Percentiles rank a stretch among this genome's conserved stretches.
phyloP scores from a whole-genome alignment of 164 flowering plant species.

The Sedum album region DNA sequence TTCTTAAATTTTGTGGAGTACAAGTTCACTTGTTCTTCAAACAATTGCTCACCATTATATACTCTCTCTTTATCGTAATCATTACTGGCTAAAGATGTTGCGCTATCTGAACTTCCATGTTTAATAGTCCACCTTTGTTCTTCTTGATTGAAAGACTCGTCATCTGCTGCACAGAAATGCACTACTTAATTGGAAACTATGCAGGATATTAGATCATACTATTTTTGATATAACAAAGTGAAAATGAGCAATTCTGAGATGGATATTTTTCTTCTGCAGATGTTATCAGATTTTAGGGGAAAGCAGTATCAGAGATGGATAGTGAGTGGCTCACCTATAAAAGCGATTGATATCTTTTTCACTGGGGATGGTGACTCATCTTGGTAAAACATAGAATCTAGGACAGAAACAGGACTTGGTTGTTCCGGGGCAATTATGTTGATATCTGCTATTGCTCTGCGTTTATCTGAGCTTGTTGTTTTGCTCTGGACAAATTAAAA shows the following conservation, averaged over 20 bases:
- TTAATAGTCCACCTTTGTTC: conserved; percentile 29
- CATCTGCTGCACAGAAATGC: conserved; percentile 24
- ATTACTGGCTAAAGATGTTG: conserved; percentile 18
- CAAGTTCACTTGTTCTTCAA: conserved; percentile 30
- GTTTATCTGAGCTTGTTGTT: conserved; percentile 1
- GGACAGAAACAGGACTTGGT: conserved; percentile 98
- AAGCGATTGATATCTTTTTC: conserved; percentile 39
- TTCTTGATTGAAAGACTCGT: conserved; percentile 23
- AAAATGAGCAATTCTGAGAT: too few species aligned
- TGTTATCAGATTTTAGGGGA: background rate
- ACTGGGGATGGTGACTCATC: conserved; percentile 86
- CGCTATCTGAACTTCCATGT: conserved; percentile 15
- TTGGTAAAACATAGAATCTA: conserved; percentile 53
- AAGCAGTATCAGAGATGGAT: background rate
- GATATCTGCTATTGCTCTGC: conserved; percentile 25
- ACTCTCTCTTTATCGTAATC: conserved; percentile 14
- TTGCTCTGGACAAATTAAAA: conserved; percentile 26
- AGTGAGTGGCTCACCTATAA: conserved; percentile 39
- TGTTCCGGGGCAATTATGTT: conserved; percentile 42
- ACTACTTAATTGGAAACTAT: background rate
- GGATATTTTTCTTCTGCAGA: too few species aligned
- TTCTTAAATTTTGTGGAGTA: conserved; percentile 26
- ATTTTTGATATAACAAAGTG: too few species aligned
- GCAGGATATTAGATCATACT: background rate
- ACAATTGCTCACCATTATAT: conserved; percentile 26